Base-by-base conservation (phyloP, 1,284 basidiomycete genomes). In the Boletus semigastroideus region DNA sequence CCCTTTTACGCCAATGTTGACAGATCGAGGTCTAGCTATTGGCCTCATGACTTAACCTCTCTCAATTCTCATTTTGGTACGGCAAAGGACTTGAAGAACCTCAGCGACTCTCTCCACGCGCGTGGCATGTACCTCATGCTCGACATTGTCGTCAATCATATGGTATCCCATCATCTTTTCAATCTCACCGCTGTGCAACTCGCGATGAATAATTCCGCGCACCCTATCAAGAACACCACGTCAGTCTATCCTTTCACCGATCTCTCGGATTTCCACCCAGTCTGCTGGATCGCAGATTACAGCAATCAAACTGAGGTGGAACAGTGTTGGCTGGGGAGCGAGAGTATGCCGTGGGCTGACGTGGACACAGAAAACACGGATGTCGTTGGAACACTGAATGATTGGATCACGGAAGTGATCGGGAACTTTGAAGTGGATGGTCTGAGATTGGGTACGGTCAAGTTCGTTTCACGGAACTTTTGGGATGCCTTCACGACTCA, bases 81-180 rank as follows among this genome's bases (percentile, higher is more conserved):
- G 10, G 67, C 71, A 13, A 74, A 78, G 47, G 88, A 91, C 66
- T 76, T 91, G 34, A 82, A 82, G 56, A 75, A 76, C 2, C 75
- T 91, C 42, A 78, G 78, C 36, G 61, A 69, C 19, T 83, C 80
- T 20, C 65, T 90, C n/a, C 89, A 91, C 64, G 63, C 68, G 16
- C 77, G 86, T 27, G 78, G 75, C 27, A 91, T 91, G 86, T 86
- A 81, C 62, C 74, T 92, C 62, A 90, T 91, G 88, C 75, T 91
- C 53, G 87, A 91, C 64, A 72, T 90, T 46, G 87, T 88, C 50
- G 79, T 88, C 49, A 90, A 90, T 71, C 84, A 88, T 68, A 78
- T 85, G 56, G 81, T 78, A 11, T 70, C 78, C 11, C 62, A 72
- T 2, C 46, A 22, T 9, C 50, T 50, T 28, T 58, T 68, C 46